Evolutionary conservation across 2,329 filamentous ascomycete genomes (phyloP).

Genomic region (Taxawa tesnikishii): DNA sequence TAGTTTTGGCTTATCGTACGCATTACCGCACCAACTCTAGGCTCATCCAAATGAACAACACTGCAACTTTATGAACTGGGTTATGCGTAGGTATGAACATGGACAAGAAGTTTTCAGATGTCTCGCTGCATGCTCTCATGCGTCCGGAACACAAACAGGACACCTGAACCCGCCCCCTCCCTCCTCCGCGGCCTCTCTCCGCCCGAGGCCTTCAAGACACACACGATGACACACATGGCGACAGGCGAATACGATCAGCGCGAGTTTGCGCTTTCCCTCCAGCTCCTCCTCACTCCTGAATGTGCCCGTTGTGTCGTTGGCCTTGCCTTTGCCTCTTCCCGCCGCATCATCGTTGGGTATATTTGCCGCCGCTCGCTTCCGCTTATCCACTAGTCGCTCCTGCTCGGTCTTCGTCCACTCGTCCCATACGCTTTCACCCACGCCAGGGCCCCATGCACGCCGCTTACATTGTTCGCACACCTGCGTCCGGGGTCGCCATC

Average conservation of each 20-base stretch:
- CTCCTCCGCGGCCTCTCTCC: slow-evolving; percentile 10
- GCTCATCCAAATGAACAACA: no score
- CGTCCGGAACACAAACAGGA: slow-evolving; percentile 21
- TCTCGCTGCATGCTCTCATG: no score
- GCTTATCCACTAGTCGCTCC: slow-evolving; percentile 29
- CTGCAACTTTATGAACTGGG: no score
- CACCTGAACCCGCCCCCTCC: slow-evolving; percentile 16
- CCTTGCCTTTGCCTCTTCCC: slow-evolving; percentile 40
- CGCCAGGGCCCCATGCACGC: slow-evolving; percentile 80
- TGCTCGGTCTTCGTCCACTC: slow-evolving; percentile 16
- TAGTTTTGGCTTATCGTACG: no score
- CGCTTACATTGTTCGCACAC: slow-evolving; percentile 77
- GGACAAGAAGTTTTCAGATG: no score
- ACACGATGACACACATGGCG: slow-evolving; percentile 58
- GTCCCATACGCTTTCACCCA: slow-evolving; percentile 34
- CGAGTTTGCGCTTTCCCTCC: slow-evolving; percentile 28
- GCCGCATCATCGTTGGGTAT: slow-evolving; percentile 17
- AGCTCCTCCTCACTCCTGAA: slow-evolving; percentile 22
- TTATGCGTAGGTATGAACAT: no score
- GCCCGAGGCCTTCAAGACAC: slow-evolving; percentile 44
- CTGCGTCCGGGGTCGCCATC: slow-evolving; percentile 79
- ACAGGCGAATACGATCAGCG: slow-evolving; percentile 56
- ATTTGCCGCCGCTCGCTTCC: slow-evolving; percentile 20
- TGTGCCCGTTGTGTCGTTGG: slow-evolving; percentile 30
- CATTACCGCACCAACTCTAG: no score